Evolutionary conservation across 1,139 yeast species (phyloP).

Genomic region (Pichia sp.): DNA sequence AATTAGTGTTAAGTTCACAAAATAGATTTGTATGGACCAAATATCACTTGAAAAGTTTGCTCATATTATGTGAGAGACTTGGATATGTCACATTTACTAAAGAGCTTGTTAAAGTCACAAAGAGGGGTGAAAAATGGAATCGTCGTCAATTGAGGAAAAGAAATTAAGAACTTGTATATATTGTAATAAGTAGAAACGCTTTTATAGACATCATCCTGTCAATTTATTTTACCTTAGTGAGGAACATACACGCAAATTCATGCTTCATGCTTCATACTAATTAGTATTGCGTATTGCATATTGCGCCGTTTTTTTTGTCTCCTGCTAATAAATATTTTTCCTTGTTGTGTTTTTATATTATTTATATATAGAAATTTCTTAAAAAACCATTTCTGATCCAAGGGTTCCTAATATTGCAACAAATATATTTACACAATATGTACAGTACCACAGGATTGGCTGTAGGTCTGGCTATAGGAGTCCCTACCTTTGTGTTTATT

Average conservation of each 20-base stretch:
- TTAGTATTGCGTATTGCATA: too few relatives aligned
- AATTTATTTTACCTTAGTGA: too few relatives aligned
- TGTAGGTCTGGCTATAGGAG: conserved; percentile 45
- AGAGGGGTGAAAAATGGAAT: conserved; percentile 14
- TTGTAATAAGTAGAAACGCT: background rate
- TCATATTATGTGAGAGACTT: conserved; percentile 41
- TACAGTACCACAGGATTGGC: conserved; percentile 33
- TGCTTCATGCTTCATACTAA: too few relatives aligned
- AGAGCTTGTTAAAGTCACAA: conserved; percentile 23
- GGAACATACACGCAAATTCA: too few relatives aligned
- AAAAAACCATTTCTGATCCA: too few relatives aligned
- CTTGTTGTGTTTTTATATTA: too few relatives aligned
- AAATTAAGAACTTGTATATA: background rate
- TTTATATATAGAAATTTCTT: too few relatives aligned
- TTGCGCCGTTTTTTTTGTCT: too few relatives aligned
- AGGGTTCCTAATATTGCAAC: too few relatives aligned
- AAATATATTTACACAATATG: conserved; percentile 9
- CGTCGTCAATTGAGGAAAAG: conserved; percentile 7
- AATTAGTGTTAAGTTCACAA: conserved; percentile 59
- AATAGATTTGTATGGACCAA: conserved; percentile 71
- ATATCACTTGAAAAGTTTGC: conserved; percentile 44
- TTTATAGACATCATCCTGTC: too few relatives aligned
- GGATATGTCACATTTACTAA: conserved; percentile 32
- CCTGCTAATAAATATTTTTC: too few relatives aligned
- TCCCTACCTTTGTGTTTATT: conserved; percentile 35